Percentiles rank a stretch among this genome's conserved stretches.
phyloP scores from a whole-genome alignment of 2,329 filamentous ascomycete species.

The Arthrinium phaeospermum region DNA sequence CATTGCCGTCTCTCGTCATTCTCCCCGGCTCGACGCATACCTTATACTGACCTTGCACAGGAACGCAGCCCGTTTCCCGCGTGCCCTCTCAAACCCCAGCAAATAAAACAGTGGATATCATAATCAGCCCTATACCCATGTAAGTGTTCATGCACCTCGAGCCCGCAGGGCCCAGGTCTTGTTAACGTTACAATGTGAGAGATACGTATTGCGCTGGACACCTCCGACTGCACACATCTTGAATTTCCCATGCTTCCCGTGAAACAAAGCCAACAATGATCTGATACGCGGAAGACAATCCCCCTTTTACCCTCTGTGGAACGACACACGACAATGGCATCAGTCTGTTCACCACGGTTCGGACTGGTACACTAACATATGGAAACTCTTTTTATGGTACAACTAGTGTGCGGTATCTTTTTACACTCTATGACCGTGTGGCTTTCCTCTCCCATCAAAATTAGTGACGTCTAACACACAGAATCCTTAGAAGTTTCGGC shows the following conservation, averaged over 20 bases:
- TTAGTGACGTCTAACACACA: conserved; percentile 23
- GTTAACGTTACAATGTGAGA: not conserved
- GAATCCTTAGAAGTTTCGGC: conserved; percentile 68
- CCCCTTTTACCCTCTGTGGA: not conserved
- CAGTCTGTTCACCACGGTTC: not conserved
- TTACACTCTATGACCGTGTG: conserved; percentile 61
- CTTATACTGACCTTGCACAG: not conserved
- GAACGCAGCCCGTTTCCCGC: not conserved
- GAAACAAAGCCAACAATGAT: not conserved
- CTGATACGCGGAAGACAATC: not conserved
- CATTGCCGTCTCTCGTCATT: not conserved
- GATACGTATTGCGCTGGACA: not conserved
- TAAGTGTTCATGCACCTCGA: not conserved
- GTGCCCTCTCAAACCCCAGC: not conserved
- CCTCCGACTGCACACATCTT: not conserved
- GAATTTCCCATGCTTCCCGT: not conserved
- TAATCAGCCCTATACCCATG: not conserved
- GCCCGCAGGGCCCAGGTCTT: not conserved
- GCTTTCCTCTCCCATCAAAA: conserved; percentile 39
- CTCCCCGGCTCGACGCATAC: not conserved
- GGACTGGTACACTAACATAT: conserved; percentile 31
- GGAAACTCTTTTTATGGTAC: conserved; percentile 57
- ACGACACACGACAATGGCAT: not conserved
- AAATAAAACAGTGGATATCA: not conserved
- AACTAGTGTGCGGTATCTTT: conserved; percentile 59